Evolutionary conservation across 1,284 basidiomycete genomes (phyloP).

Genomic region (Anthracocystis setariae): DNA sequence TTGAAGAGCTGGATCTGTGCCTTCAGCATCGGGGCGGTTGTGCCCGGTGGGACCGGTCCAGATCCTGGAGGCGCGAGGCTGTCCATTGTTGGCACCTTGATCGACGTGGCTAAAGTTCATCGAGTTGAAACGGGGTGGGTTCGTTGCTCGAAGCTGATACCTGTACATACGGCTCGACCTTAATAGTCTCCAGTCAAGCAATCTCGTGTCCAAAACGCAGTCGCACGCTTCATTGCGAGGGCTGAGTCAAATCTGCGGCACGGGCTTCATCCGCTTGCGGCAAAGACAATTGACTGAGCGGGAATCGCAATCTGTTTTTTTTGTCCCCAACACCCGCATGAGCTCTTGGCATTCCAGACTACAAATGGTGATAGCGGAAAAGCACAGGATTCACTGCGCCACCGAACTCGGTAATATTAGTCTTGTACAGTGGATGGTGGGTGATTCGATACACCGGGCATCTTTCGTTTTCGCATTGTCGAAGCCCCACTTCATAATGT

Average conservation of each 20-base stretch:
- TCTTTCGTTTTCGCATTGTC: no score
- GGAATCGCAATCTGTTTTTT: no score
- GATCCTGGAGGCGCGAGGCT: background rate
- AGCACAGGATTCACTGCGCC: background rate
- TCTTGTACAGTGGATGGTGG: background rate
- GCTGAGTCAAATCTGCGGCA: no score
- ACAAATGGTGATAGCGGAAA: background rate
- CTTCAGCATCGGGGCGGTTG: background rate
- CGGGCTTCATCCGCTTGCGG: no score
- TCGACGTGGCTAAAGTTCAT: background rate
- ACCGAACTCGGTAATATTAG: background rate
- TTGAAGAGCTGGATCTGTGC: slow-evolving; percentile 1
- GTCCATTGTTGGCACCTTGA: slow-evolving; percentile 4
- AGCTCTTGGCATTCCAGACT: background rate
- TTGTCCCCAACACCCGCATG: background rate
- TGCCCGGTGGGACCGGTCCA: slow-evolving; percentile 11
- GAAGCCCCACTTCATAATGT: no score
- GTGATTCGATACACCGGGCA: no score
- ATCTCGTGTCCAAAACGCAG: no score
- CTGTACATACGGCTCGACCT: no score
- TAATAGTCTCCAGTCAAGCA: no score
- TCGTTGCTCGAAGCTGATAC: no score
- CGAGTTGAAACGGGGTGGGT: background rate
- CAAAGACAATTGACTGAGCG: no score
- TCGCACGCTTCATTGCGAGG: no score